Conservation (phyloP, 2,329 filamentous ascomycete species). For the Zarea fungicola region DNA sequence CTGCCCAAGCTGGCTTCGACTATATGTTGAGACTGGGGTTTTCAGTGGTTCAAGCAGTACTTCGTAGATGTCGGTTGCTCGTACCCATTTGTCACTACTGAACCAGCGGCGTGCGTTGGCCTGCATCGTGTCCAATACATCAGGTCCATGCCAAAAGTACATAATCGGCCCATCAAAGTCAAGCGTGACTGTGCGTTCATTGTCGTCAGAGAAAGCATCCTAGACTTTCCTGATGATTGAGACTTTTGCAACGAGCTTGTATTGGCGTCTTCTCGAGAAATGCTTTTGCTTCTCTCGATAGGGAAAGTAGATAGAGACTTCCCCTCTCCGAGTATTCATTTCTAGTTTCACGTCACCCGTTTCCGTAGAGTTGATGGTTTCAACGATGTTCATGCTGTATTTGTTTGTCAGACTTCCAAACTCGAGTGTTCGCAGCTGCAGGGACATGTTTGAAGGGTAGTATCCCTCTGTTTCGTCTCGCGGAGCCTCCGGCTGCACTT, state of each 20-base stretch:
- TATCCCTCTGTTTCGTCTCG: neutral
- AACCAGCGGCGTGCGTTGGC: conserved; percentile 32
- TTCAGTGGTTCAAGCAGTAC: conserved; percentile 26
- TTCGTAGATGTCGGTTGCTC: conserved; percentile 42
- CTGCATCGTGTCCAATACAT: conserved; percentile 29
- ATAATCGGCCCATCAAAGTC: conserved; percentile 40
- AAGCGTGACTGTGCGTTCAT: conserved; percentile 38
- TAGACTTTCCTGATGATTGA: conserved; percentile 41
- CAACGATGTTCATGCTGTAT: conserved; percentile 55
- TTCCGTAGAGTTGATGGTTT: conserved; percentile 27
- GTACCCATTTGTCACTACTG: conserved; percentile 40
- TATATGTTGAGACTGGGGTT: conserved; percentile 35
- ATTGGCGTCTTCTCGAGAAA: conserved; percentile 21
- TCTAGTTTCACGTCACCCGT: conserved; percentile 23
- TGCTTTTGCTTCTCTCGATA: conserved; percentile 15
- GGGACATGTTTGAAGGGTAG: conserved; percentile 32
- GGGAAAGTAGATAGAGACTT: conserved; percentile 28
- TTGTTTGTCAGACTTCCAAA: conserved; percentile 57
- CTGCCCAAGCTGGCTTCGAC: conserved; percentile 26
- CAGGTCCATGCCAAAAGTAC: conserved; percentile 37
- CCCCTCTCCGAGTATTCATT: conserved; percentile 22
- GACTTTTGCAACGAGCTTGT: conserved; percentile 41
- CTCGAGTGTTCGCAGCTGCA: conserved; percentile 44
- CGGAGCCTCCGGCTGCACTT: neutral
- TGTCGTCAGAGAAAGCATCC: conserved; percentile 22